phyloP scores from a whole-genome alignment of 2,329 filamentous ascomycete genomes.

The Cadophora sp. region DNA sequence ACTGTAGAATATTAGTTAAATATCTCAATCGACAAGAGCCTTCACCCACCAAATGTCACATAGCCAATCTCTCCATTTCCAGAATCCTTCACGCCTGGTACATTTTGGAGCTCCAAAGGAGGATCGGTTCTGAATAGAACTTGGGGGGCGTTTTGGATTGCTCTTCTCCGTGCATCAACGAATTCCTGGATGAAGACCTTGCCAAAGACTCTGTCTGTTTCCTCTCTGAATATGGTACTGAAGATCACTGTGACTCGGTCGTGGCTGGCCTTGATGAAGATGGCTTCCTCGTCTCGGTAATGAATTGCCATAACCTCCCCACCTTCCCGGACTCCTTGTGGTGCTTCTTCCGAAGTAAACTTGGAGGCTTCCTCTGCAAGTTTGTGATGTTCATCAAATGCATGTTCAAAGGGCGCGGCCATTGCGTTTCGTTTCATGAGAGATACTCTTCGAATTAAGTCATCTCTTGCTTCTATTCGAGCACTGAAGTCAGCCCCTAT shows the following conservation, averaged over 20 bases:
- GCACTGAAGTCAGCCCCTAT: constrained; percentile 9
- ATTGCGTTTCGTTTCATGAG: constrained; percentile 97
- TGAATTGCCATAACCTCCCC: constrained; percentile 95
- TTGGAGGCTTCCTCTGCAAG: constrained; percentile 88
- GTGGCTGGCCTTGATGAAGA: constrained; percentile 97
- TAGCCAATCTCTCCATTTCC: constrained; percentile 91
- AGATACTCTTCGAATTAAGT: constrained; percentile 84
- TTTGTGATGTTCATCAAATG: constrained; percentile 90
- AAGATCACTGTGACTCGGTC: constrained; percentile 99
- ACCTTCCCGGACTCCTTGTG: constrained; percentile 87
- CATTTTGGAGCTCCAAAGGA: constrained; percentile 86
- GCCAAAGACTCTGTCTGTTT: constrained; percentile 96
- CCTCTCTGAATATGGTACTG: constrained; percentile 96
- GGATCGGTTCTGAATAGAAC: constrained; percentile 96
- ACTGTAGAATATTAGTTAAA: constrained; percentile 59
- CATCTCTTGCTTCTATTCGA: constrained; percentile 74
- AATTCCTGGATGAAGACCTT: constrained; percentile 99
- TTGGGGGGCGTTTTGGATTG: constrained; percentile 97
- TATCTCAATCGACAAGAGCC: constrained; percentile 20
- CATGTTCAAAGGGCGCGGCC: constrained; percentile 97
- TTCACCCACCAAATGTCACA: constrained; percentile 84
- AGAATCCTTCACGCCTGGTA: constrained; percentile 79
- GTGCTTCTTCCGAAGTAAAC: constrained; percentile 92
- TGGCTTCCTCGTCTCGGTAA: constrained; percentile 98
- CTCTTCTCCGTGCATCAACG: constrained; percentile 91